Base-by-base conservation (phyloP, 768 basidiomycete genomes). In the Paxillus involutus region DNA sequence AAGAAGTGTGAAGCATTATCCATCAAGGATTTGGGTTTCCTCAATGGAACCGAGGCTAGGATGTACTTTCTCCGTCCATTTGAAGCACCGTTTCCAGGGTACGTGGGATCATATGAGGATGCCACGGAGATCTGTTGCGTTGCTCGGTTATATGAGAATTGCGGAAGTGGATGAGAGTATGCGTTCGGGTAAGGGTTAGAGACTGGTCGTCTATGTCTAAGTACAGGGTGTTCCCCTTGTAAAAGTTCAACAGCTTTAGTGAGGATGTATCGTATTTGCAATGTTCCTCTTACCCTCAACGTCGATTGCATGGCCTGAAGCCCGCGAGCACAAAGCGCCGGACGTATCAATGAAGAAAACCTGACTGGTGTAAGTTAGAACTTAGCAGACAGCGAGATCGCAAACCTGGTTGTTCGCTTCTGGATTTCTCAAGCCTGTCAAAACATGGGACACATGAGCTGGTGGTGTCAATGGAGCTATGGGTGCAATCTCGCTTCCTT, bases 261-360 rank as follows among this genome's bases (percentile, higher is more conserved):
- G 56, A 44, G 12, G 26, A 11, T 47, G 26, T 13, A 37, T 49
- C 24, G 17, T 16, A 44, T 45, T 37, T 44, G 44, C 6, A 29
- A 24, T 29, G 36, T 46, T 44, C 17, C 14, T 57, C 71, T 21
- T 68, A 86, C 90, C 81, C 77, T 92, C 83, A 35, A 93, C 71
- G 61, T 94, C 91, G 36, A 94, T 73, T 8, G 90, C 91, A 70
- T 92, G 90, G 0, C 91, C 91, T 14, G 90, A 81, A 4, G 83
- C 80, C 59, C 87, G 80, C 9, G 91, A 89, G 66, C 89, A 93
- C 40, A 93, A 70, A 10, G 83, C 83, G 17, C 91, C 91, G 17
- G 82, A 80, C 2, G 81, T 79, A 66, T 94, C 91, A 49, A 93
- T 81, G 73, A 89, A 93, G 73, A 91, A 93, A 16, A 93, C 88